These are phyloP conservation scores for Tritrichomonas musculus DNA, from an alignment of 208 protist species.

Conservation along the genomic window DNA sequence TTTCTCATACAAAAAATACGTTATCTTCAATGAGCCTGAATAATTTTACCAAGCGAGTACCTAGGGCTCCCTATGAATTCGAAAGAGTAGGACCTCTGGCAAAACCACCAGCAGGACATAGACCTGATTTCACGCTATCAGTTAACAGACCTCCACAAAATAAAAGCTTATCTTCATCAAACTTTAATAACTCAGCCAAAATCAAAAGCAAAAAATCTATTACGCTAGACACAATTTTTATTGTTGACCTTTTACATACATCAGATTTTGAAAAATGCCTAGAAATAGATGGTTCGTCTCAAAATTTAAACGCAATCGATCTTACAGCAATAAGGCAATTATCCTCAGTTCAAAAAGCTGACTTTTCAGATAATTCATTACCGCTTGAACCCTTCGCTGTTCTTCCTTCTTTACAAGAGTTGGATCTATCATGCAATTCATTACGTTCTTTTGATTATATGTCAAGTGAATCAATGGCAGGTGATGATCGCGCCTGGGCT, in stretches of 20 bases:
- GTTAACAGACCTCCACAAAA: not conserved
- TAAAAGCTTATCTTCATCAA: not conserved
- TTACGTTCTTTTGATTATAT: not conserved
- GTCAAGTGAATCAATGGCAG: not conserved
- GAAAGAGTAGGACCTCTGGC: not conserved
- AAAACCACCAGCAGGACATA: not conserved
- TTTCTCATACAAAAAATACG: no score
- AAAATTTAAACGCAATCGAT: conserved; percentile 30
- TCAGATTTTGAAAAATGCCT: not conserved
- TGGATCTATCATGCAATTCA: conserved; percentile 21
- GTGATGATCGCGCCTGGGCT: not conserved
- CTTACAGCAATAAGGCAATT: not conserved
- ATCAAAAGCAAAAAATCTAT: not conserved
- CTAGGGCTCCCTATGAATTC: not conserved
- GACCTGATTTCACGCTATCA: not conserved
- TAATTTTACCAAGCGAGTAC: no score
- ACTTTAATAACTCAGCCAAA: not conserved
- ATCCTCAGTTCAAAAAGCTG: not conserved
- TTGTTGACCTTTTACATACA: not conserved
- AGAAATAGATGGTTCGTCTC: not conserved
- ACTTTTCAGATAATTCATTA: not conserved
- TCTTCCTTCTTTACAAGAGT: not conserved
- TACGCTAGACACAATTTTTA: not conserved
- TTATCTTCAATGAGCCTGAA: no score
- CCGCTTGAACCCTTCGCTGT: conserved; percentile 3